Conservation (phyloP, 352 stramenopile genomes). For the Phytophthora sansomeana region DNA sequence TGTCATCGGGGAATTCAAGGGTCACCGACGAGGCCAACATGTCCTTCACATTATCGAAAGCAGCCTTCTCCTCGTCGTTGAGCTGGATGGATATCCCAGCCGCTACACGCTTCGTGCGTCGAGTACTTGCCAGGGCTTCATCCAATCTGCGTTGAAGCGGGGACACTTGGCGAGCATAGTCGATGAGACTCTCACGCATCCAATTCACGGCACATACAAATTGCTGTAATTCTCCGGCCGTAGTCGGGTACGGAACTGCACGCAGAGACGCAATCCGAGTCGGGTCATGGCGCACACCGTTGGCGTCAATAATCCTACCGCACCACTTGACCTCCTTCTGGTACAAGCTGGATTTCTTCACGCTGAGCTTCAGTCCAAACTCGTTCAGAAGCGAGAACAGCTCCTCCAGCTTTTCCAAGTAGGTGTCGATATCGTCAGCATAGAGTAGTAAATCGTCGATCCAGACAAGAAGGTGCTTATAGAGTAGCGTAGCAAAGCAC, state of each 20-base stretch:
- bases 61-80: not conserved
- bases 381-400: constrained; percentile 29
- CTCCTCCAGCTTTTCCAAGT: constrained; percentile 24
- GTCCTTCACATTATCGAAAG: constrained; percentile 4
- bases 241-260: too few species aligned
- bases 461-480: constrained; percentile 32
- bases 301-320: too few species aligned
- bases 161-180: too few species aligned
- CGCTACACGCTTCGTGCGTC: constrained; percentile 1
- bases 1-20: constrained; percentile 8
- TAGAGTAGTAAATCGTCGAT: constrained; percentile 42
- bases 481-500: constrained; percentile 11
- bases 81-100: constrained; percentile 2
- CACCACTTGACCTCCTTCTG: too few species aligned
- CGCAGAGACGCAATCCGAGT: too few species aligned
- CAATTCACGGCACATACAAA: too few species aligned
- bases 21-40: not conserved
- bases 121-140: not conserved
- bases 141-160: constrained; percentile 4
- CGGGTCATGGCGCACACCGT: too few species aligned
- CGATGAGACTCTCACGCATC: too few species aligned
- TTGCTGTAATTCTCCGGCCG: too few species aligned
- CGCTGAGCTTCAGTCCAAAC: constrained; percentile 32
- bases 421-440: constrained; percentile 25
- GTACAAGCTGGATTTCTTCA: constrained; percentile 26